Evolutionary conservation across 306 rosid genomes (phyloP).

Genomic region (Rubus parviflorus): DNA sequence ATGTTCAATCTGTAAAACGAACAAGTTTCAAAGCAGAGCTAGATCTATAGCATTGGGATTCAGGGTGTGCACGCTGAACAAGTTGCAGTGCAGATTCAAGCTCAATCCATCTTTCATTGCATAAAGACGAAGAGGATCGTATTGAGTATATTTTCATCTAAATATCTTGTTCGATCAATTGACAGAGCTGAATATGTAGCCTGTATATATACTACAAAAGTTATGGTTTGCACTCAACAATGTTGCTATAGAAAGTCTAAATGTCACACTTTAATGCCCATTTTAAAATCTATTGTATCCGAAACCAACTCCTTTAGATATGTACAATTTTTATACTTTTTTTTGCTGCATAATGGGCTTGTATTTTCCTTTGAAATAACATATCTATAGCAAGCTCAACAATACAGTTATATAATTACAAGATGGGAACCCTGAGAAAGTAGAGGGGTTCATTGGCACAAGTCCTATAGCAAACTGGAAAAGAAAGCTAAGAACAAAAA

Average conservation of each 20-base stretch:
- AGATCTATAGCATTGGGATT: constrained; percentile 22
- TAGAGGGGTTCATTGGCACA: not conserved
- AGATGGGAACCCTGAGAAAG: constrained; percentile 2
- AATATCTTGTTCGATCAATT: not conserved
- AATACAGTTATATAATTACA: not conserved
- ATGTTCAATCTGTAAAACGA: constrained; percentile 37
- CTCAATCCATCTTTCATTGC: not conserved
- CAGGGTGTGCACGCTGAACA: constrained; percentile 4
- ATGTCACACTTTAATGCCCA: not conserved
- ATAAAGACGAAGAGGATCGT: not conserved
- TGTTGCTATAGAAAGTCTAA: not conserved
- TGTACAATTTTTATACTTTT: not conserved
- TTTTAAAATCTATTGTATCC: not conserved
- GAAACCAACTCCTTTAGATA: not conserved
- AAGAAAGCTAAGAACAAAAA: not conserved
- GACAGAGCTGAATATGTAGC: not conserved
- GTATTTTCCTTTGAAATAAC: not conserved
- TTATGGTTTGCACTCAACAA: not conserved
- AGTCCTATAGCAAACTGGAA: not conserved
- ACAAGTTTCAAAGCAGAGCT: constrained; percentile 12
- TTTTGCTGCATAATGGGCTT: not conserved
- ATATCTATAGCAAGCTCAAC: not conserved
- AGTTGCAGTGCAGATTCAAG: not conserved
- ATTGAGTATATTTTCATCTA: not conserved
- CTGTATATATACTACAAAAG: not conserved